phyloP scores from a whole-genome alignment of 2,329 filamentous ascomycete species.

The Nothophaeocryptopus gaeumannii region DNA sequence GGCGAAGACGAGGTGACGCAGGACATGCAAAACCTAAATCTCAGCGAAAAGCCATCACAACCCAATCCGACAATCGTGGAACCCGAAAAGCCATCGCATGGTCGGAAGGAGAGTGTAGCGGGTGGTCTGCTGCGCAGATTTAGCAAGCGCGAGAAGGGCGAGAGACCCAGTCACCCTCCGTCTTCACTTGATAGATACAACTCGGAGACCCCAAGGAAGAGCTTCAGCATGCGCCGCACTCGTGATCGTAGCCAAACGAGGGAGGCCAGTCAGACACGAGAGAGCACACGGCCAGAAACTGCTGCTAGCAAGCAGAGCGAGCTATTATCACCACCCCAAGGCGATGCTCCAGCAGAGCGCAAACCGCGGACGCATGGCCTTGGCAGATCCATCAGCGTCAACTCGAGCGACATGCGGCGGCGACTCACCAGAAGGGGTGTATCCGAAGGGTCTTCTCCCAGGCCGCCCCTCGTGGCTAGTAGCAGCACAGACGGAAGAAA shows the following conservation, averaged over 20 bases:
- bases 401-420: slow-evolving; percentile 76
- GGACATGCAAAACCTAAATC: slow-evolving; percentile 63
- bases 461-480: slow-evolving; percentile 27
- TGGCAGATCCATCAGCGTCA: slow-evolving; percentile 86
- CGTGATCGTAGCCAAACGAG: slow-evolving; percentile 45
- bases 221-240: slow-evolving; percentile 75
- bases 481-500: slow-evolving; percentile 29
- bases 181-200: slow-evolving; percentile 75
- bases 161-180: slow-evolving; percentile 63
- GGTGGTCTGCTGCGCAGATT: slow-evolving; percentile 82
- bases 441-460: slow-evolving; percentile 51
- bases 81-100: slow-evolving; percentile 47
- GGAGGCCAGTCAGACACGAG: slow-evolving; percentile 43
- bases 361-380: slow-evolving; percentile 49
- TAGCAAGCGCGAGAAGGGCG: slow-evolving; percentile 73
- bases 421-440: slow-evolving; percentile 57
- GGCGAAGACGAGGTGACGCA: slow-evolving; percentile 88
- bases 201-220: slow-evolving; percentile 74
- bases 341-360: slow-evolving; percentile 45
- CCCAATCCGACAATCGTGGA: slow-evolving; percentile 43
- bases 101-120: slow-evolving; percentile 78
- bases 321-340: slow-evolving; percentile 69
- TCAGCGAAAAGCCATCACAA: slow-evolving; percentile 52
- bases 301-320: slow-evolving; percentile 56
- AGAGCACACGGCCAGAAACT: slow-evolving; percentile 51